These are phyloP conservation scores for Sicyos baderoa DNA, from an alignment of 306 rosid species.

Conservation along the genomic window DNA sequence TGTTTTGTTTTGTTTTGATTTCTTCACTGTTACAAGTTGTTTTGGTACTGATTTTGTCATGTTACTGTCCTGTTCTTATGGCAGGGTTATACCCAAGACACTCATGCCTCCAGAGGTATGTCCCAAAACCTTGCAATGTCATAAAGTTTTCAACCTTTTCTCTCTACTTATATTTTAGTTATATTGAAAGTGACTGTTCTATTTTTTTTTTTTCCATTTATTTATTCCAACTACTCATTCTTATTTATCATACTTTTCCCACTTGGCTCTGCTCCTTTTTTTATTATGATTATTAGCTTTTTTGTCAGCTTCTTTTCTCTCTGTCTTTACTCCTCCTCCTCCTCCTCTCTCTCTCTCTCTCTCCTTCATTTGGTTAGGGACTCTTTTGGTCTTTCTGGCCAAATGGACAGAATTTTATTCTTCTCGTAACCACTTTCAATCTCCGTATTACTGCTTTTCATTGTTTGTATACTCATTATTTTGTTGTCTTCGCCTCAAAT, in stretches of 20 bases:
- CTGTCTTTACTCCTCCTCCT: constrained; percentile 11
- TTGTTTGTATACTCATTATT: no score
- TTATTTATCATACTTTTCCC: neutral
- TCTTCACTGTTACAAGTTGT: neutral
- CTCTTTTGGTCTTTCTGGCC: no score
- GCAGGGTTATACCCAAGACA: constrained; percentile 83
- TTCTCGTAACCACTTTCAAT: no score
- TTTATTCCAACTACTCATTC: neutral
- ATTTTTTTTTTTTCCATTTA: neutral
- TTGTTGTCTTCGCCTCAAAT: no score
- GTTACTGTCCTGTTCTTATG: constrained; percentile 42
- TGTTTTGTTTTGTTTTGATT: no score
- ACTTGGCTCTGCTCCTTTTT: neutral
- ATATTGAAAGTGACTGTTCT: neutral
- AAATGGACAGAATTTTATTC: no score
- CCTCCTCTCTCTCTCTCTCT: no score
- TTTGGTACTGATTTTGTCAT: constrained; percentile 19
- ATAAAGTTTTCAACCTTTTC: constrained; percentile 30
- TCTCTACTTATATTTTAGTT: neutral
- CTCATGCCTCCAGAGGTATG: constrained; percentile 88
- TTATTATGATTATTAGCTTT: neutral
- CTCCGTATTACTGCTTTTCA: no score
- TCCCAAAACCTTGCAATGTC: constrained; percentile 38
- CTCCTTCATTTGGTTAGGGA: neutral
- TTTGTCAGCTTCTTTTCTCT: neutral